These are phyloP conservation scores for Colletotrichum sansevieriae DNA, from an alignment of 2,329 filamentous ascomycete genomes.

Conservation along the genomic window DNA sequence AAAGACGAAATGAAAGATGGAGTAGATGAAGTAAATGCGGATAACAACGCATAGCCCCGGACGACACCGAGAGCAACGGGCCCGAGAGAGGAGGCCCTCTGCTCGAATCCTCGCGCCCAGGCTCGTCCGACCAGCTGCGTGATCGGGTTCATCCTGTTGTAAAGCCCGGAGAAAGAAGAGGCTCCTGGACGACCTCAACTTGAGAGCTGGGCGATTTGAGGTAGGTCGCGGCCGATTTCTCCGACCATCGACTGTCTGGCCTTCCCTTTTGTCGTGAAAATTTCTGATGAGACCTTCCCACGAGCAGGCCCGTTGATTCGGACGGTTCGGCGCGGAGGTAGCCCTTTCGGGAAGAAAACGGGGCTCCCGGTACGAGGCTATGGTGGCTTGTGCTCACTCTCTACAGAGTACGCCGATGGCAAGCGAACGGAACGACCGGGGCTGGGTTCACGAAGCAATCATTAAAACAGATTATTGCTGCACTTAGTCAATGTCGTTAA, in stretches of 20 bases:
- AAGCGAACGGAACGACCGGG: constrained; percentile 29
- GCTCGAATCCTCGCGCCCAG: constrained; percentile 31
- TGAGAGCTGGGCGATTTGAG: constrained; percentile 19
- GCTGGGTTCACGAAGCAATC: neutral
- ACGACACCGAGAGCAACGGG: constrained; percentile 13
- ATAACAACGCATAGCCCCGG: constrained; percentile 17
- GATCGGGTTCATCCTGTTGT: constrained; percentile 37
- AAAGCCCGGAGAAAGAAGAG: constrained; percentile 12
- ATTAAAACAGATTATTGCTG: neutral
- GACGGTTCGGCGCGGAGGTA: constrained; percentile 26
- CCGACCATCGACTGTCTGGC: constrained; percentile 9
- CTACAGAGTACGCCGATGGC: constrained; percentile 13
- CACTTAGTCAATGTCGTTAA: neutral
- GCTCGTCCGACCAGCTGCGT: constrained; percentile 37
- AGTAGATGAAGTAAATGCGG: neutral
- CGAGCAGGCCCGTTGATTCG: constrained; percentile 3
- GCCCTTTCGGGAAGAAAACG: constrained; percentile 33
- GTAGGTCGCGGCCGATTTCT: constrained; percentile 29
- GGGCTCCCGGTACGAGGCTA: constrained; percentile 21
- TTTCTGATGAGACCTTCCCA: constrained; percentile 28
- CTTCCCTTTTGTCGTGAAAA: constrained; percentile 26
- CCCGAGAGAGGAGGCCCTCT: constrained; percentile 13
- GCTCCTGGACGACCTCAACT: neutral
- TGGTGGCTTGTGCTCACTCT: constrained; percentile 32
- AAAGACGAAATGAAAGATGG: constrained; percentile 14